Conservation (phyloP, 2,329 filamentous ascomycete species). For the Colletotrichum incanum region DNA sequence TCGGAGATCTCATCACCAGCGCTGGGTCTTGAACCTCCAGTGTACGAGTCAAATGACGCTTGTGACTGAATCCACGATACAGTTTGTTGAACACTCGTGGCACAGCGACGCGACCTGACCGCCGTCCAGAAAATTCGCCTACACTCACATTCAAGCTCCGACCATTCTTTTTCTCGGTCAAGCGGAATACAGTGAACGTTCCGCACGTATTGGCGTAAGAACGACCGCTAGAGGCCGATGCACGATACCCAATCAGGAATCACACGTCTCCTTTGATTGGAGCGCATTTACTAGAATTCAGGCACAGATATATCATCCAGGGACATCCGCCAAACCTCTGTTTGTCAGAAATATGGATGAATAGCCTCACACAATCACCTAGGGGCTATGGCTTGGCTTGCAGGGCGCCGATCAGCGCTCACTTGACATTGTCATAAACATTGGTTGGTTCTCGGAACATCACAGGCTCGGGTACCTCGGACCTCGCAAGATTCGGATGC, state of each 20-base stretch:
- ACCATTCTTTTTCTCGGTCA: background rate
- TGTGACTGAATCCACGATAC: background rate
- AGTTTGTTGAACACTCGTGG: background rate
- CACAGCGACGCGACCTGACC: background rate
- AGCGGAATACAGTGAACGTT: background rate
- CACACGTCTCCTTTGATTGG: background rate
- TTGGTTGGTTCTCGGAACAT: background rate
- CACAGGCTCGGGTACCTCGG: slow-evolving; percentile 26
- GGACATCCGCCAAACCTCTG: background rate
- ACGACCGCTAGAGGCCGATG: background rate
- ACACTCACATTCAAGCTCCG: background rate
- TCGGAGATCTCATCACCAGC: slow-evolving; percentile 20
- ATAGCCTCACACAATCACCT: background rate
- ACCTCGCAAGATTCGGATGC: slow-evolving; percentile 17
- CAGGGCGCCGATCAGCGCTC: background rate
- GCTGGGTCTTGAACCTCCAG: slow-evolving; percentile 11
- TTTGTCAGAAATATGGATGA: background rate
- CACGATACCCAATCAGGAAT: background rate
- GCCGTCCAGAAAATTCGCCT: no score
- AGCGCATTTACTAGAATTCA: background rate
- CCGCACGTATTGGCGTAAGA: background rate
- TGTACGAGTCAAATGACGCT: background rate
- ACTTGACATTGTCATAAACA: background rate
- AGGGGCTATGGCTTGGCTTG: background rate
- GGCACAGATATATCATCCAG: background rate